phyloP scores from a whole-genome alignment of 2,329 filamentous ascomycete species.

The Colletotrichum tofieldiae region DNA sequence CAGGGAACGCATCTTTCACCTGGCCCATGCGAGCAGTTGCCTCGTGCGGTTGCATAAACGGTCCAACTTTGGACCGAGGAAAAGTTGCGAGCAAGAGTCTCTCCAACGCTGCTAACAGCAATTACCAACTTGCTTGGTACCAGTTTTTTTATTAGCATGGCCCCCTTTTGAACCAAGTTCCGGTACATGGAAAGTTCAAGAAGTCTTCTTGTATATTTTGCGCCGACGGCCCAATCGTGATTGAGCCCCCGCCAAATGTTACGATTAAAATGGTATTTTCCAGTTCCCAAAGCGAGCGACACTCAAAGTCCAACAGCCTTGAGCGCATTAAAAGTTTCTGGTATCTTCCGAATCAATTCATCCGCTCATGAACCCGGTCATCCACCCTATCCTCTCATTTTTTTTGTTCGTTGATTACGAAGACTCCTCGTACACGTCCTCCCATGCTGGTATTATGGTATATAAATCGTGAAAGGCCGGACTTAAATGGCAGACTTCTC shows the following conservation, averaged over 20 bases:
- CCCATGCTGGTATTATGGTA: background rate
- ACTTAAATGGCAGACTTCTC: slow-evolving; percentile 30
- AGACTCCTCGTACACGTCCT: background rate
- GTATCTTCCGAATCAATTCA: background rate
- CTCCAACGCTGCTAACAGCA: background rate
- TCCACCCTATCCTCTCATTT: background rate
- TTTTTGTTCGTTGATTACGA: background rate
- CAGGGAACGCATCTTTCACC: background rate
- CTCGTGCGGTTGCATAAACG: background rate
- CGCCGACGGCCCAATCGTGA: background rate
- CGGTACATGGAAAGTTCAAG: too few relatives aligned
- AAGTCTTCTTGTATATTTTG: too few relatives aligned
- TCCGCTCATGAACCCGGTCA: background rate
- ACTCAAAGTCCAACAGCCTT: background rate
- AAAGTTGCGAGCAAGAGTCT: too few relatives aligned
- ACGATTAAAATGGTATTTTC: background rate
- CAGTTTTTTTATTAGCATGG: background rate
- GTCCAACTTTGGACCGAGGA: background rate
- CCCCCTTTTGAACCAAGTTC: background rate
- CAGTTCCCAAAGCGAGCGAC: background rate
- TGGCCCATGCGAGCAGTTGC: too few relatives aligned
- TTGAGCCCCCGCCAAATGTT: too few relatives aligned
- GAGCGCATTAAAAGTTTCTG: background rate
- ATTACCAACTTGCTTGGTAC: background rate
- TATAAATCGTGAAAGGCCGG: background rate